phyloP scores from a whole-genome alignment of 129 eudicot genomes.

The Artemisia annua region DNA sequence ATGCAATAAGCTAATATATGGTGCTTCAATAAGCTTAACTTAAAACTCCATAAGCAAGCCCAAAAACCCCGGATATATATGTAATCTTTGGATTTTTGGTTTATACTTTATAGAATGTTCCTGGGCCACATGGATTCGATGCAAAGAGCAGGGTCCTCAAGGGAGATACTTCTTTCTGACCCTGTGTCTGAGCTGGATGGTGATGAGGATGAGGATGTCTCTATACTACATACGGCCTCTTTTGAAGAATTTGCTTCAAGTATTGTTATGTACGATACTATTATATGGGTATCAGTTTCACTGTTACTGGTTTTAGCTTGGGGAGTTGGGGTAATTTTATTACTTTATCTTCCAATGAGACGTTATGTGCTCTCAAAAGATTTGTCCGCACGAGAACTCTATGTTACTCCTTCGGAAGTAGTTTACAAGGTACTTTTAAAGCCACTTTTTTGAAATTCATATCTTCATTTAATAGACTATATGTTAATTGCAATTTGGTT shows the following conservation, averaged over 20 bases:
- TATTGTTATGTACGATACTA: conserved; percentile 58
- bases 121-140: conserved; percentile 56
- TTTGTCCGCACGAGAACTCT: conserved; percentile 61
- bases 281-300: conserved; percentile 77
- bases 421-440: conserved; percentile 58
- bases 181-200: conserved; percentile 52
- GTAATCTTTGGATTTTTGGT: background rate
- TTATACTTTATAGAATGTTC: conserved; percentile 51
- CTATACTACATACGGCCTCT: conserved; percentile 63
- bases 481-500: conserved; percentile 17
- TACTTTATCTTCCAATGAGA: conserved; percentile 67
- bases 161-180: conserved; percentile 54
- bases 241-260: conserved; percentile 64
- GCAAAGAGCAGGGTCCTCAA: conserved; percentile 43
- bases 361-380: conserved; percentile 76
- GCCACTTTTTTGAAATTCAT: background rate
- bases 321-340: conserved; percentile 70
- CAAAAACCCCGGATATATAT: background rate
- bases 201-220: conserved; percentile 43
- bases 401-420: conserved; percentile 59
- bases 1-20: too few relatives aligned
- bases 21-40: too few relatives aligned
- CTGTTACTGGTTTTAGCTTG: conserved; percentile 76
- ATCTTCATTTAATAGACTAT: background rate
- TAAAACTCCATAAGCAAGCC: too few relatives aligned